Conservation (phyloP, 805 yeast species). For the Myxozyma melibiosi region DNA sequence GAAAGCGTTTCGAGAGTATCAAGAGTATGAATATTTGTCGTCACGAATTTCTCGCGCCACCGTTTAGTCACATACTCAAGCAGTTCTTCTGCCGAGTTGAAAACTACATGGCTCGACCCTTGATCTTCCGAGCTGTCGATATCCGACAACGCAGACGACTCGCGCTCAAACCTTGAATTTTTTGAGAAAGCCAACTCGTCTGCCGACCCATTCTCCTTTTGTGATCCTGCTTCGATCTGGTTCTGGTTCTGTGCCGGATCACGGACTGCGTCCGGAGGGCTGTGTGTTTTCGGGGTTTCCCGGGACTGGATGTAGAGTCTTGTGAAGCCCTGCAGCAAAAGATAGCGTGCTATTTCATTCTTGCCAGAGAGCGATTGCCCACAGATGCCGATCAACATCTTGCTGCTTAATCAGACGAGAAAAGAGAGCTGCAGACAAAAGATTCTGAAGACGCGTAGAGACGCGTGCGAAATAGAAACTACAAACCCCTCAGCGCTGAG, state of each 20-base stretch:
- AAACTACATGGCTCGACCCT: conserved; percentile 36
- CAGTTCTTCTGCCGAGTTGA: conserved; percentile 50
- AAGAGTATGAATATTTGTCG: conserved; percentile 54
- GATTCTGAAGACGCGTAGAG: neutral
- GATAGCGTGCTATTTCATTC: conserved; percentile 60
- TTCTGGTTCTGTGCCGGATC: no score
- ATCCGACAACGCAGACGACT: no score
- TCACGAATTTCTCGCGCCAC: conserved; percentile 67
- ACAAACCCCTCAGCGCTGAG: no score
- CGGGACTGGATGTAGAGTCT: conserved; percentile 15
- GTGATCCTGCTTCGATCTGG: no score
- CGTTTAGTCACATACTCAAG: conserved; percentile 63
- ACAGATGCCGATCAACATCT: conserved; percentile 78
- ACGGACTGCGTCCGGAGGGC: conserved; percentile 8
- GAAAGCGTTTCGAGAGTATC: conserved; percentile 45
- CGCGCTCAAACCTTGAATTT: no score
- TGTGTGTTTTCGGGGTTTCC: conserved; percentile 1
- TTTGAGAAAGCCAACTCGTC: neutral
- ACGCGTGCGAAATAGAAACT: neutral
- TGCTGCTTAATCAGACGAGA: neutral
- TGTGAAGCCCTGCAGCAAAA: conserved; percentile 43
- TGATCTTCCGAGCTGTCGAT: no score
- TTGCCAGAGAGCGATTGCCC: conserved; percentile 72
- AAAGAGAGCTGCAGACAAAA: neutral
- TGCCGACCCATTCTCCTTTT: neutral